phyloP scores from a whole-genome alignment of 345 rosid species.

The Carallia brachiata region DNA sequence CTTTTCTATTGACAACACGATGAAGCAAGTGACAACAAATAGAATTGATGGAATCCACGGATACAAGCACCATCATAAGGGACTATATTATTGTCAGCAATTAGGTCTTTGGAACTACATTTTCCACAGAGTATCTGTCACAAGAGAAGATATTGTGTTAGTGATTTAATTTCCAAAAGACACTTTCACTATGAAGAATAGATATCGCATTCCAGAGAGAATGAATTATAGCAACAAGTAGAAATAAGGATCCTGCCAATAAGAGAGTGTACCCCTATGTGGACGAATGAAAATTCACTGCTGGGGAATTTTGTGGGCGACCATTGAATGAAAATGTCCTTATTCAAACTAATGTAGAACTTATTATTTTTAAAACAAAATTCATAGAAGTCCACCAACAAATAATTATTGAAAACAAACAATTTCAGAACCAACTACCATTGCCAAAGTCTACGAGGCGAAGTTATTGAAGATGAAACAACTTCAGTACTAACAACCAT shows the following conservation, averaged over 20 bases:
- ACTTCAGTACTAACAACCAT: no score
- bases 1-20: no score
- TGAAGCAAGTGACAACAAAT: slow-evolving; percentile 31
- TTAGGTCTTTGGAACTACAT: slow-evolving; percentile 85
- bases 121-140: slow-evolving; percentile 95
- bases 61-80: slow-evolving; percentile 95
- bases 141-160: slow-evolving; percentile 22
- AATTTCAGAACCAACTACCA: no score
- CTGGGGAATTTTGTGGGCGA: no score
- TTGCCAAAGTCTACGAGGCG: no score
- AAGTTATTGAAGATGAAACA: no score
- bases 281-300: no score
- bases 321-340: no score
- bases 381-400: no score
- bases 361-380: no score
- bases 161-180: slow-evolving; percentile 10
- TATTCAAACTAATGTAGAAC: no score
- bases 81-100: slow-evolving; percentile 79
- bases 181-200: neutral
- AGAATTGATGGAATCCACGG: slow-evolving; percentile 90
- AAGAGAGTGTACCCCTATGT: neutral
- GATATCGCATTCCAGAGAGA: neutral
- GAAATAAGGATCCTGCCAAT: neutral
- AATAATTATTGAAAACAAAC: no score
- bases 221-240: neutral